Evolutionary conservation across 208 protist species (phyloP).

Genomic region (Leishmania martiniquensis): DNA sequence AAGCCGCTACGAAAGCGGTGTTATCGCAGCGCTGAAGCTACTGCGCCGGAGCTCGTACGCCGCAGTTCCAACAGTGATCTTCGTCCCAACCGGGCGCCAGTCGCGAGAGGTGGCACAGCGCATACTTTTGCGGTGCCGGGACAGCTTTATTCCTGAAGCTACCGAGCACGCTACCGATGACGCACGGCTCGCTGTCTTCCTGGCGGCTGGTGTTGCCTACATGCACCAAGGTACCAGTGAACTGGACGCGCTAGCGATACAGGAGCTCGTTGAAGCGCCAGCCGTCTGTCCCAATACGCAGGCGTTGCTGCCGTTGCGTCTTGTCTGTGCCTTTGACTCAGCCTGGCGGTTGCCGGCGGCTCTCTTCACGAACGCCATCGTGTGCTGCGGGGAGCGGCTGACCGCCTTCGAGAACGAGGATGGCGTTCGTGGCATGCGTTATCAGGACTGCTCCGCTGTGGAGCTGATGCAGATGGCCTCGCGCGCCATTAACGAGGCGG

Average conservation of each 20-base stretch:
- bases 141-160: conserved; percentile 60
- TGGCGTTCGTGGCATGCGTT: conserved; percentile 18
- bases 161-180: conserved; percentile 39
- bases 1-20: conserved; percentile 70
- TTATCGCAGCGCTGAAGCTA: conserved; percentile 52
- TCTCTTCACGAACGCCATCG: conserved; percentile 63
- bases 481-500: conserved; percentile 65
- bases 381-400: conserved; percentile 75
- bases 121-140: conserved; percentile 76
- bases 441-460: conserved; percentile 57
- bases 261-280: conserved; percentile 55
- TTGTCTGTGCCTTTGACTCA: conserved; percentile 82
- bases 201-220: conserved; percentile 79
- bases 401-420: conserved; percentile 26
- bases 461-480: conserved; percentile 84
- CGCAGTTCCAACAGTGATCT: conserved; percentile 58
- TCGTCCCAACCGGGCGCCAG: conserved; percentile 68
- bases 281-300: conserved; percentile 55
- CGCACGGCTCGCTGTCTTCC: conserved; percentile 49
- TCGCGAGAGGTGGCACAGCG: conserved; percentile 70
- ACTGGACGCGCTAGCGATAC: conserved; percentile 65
- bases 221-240: conserved; percentile 69
- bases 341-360: conserved; percentile 83
- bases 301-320: conserved; percentile 55
- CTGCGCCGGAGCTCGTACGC: conserved; percentile 66